These are phyloP conservation scores for Pseudocercospora vitis DNA, from an alignment of 2,329 filamentous ascomycete genomes.

Conservation along the genomic window DNA sequence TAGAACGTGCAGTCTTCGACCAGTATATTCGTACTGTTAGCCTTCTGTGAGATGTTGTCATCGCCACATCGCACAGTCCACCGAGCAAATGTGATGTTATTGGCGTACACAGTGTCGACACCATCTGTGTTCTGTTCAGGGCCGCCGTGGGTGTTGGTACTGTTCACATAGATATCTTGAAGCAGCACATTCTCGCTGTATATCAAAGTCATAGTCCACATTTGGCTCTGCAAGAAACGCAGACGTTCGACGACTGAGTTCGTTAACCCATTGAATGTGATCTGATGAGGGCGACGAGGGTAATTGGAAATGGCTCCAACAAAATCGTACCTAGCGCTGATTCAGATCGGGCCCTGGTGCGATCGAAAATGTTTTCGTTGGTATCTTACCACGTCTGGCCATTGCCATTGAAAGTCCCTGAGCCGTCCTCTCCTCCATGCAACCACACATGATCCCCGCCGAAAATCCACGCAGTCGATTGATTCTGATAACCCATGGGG, in stretches of 20 bases:
- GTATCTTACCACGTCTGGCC: conserved; percentile 60
- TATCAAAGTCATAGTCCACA: conserved; percentile 50
- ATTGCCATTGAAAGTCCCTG: conserved; percentile 59
- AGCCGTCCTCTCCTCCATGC: conserved; percentile 46
- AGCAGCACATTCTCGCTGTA: conserved; percentile 50
- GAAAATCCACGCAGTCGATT: conserved; percentile 56
- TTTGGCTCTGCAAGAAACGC: conserved; percentile 55
- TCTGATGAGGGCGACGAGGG: conserved; percentile 52
- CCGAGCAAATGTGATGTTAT: conserved; percentile 53
- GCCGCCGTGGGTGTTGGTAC: conserved; percentile 38
- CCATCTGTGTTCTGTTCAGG: conserved; percentile 49
- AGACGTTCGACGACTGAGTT: conserved; percentile 53
- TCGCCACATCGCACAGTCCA: conserved; percentile 56
- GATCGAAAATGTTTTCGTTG: neutral
- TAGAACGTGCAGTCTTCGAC: conserved; percentile 53
- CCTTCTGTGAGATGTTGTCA: conserved; percentile 56
- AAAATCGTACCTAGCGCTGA: conserved; percentile 45
- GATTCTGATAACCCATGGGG: conserved; percentile 57
- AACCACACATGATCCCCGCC: conserved; percentile 55
- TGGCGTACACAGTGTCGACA: conserved; percentile 56
- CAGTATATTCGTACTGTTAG: conserved; percentile 57
- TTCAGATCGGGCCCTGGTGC: neutral
- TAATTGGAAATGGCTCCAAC: conserved; percentile 47
- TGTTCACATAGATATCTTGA: conserved; percentile 56
- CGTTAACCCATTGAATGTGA: conserved; percentile 53